Conservation (phyloP, 257 asterid genomes). For the Coffea eugenioides region DNA sequence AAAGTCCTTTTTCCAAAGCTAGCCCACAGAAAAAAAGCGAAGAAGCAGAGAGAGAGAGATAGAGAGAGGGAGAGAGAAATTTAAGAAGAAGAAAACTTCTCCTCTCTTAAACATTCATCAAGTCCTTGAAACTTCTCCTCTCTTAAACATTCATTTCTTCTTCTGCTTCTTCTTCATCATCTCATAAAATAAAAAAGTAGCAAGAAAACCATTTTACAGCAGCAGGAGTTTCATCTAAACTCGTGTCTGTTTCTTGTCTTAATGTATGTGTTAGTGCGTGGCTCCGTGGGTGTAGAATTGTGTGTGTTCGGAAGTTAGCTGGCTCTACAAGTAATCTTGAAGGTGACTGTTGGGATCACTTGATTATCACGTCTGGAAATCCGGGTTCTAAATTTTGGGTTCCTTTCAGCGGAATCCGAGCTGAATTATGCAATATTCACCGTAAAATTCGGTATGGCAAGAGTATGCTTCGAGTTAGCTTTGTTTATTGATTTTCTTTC, state of each 20-base stretch:
- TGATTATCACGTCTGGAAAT: constrained; percentile 30
- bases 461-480: constrained; percentile 26
- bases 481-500: constrained; percentile 20
- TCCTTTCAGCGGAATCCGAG: constrained; percentile 37
- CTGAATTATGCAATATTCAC: constrained; percentile 48
- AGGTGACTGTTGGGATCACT: constrained; percentile 46
- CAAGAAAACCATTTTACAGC: background rate
- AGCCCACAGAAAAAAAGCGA: constrained; percentile 19
- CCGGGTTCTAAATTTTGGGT: constrained; percentile 6
- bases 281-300: background rate
- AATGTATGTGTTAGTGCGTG: background rate
- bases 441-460: constrained; percentile 27
- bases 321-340: constrained; percentile 42
- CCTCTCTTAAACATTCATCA: background rate
- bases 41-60: constrained; percentile 25
- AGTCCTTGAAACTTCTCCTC: background rate
- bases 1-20: background rate
- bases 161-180: constrained; percentile 3
- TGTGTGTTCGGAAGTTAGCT: constrained; percentile 9
- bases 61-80: constrained; percentile 6
- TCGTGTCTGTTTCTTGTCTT: background rate
- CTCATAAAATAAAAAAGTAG: background rate
- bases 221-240: too few relatives aligned
- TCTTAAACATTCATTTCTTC: background rate
- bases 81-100: background rate